phyloP scores from a whole-genome alignment of 2,329 filamentous ascomycete genomes.

The Aspergillus persii region DNA sequence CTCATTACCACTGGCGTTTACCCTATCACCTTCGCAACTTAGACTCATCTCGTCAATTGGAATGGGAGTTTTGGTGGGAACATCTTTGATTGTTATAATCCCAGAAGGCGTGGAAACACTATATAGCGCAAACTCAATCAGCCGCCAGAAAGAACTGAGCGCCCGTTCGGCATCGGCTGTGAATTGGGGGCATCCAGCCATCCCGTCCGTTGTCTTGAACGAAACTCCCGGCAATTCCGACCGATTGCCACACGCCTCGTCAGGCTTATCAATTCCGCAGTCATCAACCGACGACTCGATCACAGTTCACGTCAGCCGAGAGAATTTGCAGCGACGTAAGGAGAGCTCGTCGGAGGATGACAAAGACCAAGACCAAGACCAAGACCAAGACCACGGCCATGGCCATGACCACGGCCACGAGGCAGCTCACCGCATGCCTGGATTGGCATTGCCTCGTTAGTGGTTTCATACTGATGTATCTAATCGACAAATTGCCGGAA shows the following conservation, averaged over 20 bases:
- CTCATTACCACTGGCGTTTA: slow-evolving; percentile 83
- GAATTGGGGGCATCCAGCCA: slow-evolving; percentile 28
- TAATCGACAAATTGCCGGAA: slow-evolving; percentile 81
- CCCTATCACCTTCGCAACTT: slow-evolving; percentile 80
- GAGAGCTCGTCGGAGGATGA: slow-evolving; percentile 36
- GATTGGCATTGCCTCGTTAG: slow-evolving; percentile 83
- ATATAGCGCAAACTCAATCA: slow-evolving; percentile 54
- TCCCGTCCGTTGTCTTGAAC: slow-evolving; percentile 15
- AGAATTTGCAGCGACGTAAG: slow-evolving; percentile 23
- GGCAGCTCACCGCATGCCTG: slow-evolving; percentile 65
- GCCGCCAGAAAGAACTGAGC: slow-evolving; percentile 31
- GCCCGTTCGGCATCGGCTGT: slow-evolving; percentile 25
- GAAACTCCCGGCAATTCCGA: neutral
- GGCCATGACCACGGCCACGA: slow-evolving; percentile 34
- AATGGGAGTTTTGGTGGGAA: slow-evolving; percentile 90
- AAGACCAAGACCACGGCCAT: slow-evolving; percentile 36
- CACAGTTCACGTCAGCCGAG: slow-evolving; percentile 21
- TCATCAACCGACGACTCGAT: slow-evolving; percentile 5
- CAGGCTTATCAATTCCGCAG: neutral
- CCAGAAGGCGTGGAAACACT: slow-evolving; percentile 93
- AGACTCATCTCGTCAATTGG: slow-evolving; percentile 88
- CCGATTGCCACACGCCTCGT: neutral
- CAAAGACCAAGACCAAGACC: slow-evolving; percentile 31
- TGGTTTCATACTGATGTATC: slow-evolving; percentile 95
- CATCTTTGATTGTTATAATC: slow-evolving; percentile 94